Evolutionary conservation across 257 asterid genomes (phyloP), one percentile per base, ranked within the genome.

Genomic region (Primulina tabacum): DNA sequence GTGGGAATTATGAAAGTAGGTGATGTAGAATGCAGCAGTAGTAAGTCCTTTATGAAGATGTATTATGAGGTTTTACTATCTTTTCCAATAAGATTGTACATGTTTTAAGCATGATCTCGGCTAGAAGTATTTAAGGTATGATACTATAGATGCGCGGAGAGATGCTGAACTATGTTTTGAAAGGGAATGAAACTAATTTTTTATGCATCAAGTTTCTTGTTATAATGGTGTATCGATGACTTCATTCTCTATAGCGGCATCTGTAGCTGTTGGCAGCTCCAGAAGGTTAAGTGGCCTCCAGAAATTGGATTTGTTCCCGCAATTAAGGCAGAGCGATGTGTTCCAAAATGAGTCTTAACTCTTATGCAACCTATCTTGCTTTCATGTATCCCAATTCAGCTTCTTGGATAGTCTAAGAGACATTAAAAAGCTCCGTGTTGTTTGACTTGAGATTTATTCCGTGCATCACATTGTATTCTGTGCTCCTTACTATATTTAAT

Each of bases 241-340:
- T 37, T 34, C 18, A 38, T 50, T 16, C 6, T 3, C 68, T 38
- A 37, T 28, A 52, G 43, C 52, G 55, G 53, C 43, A 65, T 65
- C 34, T 65, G 32, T 7, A 40, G 50, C 52, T 35, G 71, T 57
- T 55, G 67, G 60, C n/a, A 5, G 70, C 28, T 26, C 28, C 62
- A 29, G 71, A 61, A 59, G 74, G 65, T 60, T 75, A 69, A 76
- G 64, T 4, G 56, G 20, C 18, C n/a, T 43, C n/a, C 53, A 11
- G n/a, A 61, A 30, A 61, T 14, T 18, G 1, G n/a, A 18, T 17
- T 32, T 28, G 20, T 62, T 18, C 47, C 20, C 2, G 24, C 47
- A 16, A 38, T 14, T 32, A 7, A 32, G 67, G 33, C 35, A 62
- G 17, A 11, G 7, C 17, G 47, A 20, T 62, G 47, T 33, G 63